Percentiles rank a stretch among this genome's conserved stretches.
Conservation (phyloP, 2,329 filamentous ascomycete species). For the Alternaria viburni region DNA sequence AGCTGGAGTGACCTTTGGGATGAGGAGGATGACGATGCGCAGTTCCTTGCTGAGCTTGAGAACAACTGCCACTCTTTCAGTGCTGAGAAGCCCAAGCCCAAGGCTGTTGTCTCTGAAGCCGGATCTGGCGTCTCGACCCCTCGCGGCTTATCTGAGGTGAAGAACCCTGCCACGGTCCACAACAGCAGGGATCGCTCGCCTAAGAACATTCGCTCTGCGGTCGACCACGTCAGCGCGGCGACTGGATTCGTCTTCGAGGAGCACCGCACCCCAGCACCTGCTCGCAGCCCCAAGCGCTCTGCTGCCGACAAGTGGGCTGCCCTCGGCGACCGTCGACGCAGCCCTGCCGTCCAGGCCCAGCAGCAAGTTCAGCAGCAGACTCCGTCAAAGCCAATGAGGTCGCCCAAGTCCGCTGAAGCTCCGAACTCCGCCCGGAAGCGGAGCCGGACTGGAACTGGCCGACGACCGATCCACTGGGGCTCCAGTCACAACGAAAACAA, state of each 20-base stretch:
- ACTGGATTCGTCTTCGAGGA: constrained; percentile 79
- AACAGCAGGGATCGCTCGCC: constrained; percentile 52
- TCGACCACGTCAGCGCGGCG: constrained; percentile 69
- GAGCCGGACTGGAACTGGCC: constrained; percentile 48
- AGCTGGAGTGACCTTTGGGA: constrained; percentile 99
- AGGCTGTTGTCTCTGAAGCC: constrained; percentile 45
- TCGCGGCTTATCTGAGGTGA: constrained; percentile 61
- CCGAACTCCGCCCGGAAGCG: constrained; percentile 48
- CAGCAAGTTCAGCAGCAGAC: constrained; percentile 35
- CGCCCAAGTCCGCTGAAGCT: constrained; percentile 41
- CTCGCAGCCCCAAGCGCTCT: constrained; percentile 68
- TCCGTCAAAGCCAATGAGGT: constrained; percentile 51
- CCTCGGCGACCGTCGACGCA: constrained; percentile 82
- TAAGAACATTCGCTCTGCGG: constrained; percentile 53
- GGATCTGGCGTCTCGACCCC: constrained; percentile 57
- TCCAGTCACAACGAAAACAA: constrained; percentile 44
- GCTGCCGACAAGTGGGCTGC: constrained; percentile 86
- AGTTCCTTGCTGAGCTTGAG: constrained; percentile 62
- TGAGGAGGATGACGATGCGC: constrained; percentile 83
- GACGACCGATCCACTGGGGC: constrained; percentile 45
- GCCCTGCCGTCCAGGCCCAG: constrained; percentile 59
- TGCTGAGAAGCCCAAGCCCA: constrained; percentile 44
- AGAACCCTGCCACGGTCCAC: constrained; percentile 60
- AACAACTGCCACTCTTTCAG: constrained; percentile 59
- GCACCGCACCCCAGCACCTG: constrained; percentile 45